These are phyloP conservation scores for Daldinia caldariorum DNA, from an alignment of 495 filamentous ascomycete species.

Conservation along the genomic window DNA sequence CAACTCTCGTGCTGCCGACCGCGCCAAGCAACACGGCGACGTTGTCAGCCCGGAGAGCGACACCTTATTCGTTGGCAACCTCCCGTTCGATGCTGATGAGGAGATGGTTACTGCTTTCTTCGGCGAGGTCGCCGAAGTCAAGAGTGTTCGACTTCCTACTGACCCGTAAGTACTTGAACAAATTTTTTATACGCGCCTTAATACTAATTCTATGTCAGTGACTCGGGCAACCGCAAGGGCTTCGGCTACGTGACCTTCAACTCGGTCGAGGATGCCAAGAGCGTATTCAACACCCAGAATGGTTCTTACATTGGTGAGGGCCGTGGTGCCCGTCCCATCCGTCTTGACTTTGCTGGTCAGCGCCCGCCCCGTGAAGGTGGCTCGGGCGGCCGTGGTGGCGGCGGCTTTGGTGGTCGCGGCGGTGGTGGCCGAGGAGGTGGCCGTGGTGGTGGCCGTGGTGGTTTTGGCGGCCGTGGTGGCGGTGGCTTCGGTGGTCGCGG, in stretches of 20 bases:
- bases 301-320: slow-evolving; percentile 77
- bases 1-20: slow-evolving; percentile 69
- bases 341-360: slow-evolving; percentile 89
- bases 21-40: slow-evolving; percentile 83
- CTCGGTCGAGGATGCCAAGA: slow-evolving; percentile 85
- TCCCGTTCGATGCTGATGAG: slow-evolving; percentile 85
- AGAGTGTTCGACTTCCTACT: slow-evolving; percentile 87
- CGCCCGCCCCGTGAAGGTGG: slow-evolving; percentile 69
- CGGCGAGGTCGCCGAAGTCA: slow-evolving; percentile 72
- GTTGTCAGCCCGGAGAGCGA: slow-evolving; percentile 75
- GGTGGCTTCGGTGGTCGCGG: slow-evolving; percentile 56
- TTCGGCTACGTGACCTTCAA: slow-evolving; percentile 92
- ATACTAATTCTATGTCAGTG: slow-evolving; percentile 62
- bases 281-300: slow-evolving; percentile 76
- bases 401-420: slow-evolving; percentile 55
- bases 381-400: slow-evolving; percentile 56
- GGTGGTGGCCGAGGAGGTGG: slow-evolving; percentile 63
- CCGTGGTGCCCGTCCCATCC: slow-evolving; percentile 68
- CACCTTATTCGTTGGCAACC: slow-evolving; percentile 94
- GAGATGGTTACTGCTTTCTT: slow-evolving; percentile 79
- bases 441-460: slow-evolving; percentile 58
- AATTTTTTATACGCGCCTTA: not conserved
- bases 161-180: slow-evolving; percentile 66
- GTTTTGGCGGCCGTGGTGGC: slow-evolving; percentile 56
- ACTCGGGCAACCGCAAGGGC: slow-evolving; percentile 88